These are phyloP conservation scores for Penicillium robsamsonii DNA, from an alignment of 495 filamentous ascomycete genomes.

Conservation along the genomic window DNA sequence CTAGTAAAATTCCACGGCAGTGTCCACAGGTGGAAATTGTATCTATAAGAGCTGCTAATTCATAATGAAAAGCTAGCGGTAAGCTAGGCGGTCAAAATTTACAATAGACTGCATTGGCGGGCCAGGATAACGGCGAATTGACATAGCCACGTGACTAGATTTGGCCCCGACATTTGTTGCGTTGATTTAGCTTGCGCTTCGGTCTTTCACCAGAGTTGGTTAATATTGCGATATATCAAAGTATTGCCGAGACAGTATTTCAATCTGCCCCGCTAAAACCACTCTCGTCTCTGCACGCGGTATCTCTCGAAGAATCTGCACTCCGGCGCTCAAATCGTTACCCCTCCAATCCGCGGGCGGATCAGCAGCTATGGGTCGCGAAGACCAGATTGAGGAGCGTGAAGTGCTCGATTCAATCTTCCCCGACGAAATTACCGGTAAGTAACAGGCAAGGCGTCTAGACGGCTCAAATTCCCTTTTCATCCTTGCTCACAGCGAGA, in stretches of 20 bases:
- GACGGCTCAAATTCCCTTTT: background rate
- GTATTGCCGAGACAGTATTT: background rate
- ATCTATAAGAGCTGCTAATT: too few species aligned
- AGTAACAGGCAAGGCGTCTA: background rate
- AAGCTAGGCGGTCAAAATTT: too few species aligned
- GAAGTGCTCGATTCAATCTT: conserved; percentile 98
- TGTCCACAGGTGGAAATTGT: too few species aligned
- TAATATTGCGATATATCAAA: conserved; percentile 1
- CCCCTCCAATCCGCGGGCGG: conserved; percentile 39
- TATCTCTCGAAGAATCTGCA: conserved; percentile 1
- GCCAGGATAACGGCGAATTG: background rate
- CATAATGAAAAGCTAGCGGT: too few species aligned
- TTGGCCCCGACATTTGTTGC: background rate
- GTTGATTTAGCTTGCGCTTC: conserved; percentile 13
- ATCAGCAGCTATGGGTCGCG: conserved; percentile 71
- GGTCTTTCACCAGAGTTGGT: conserved; percentile 4
- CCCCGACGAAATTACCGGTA: conserved; percentile 93
- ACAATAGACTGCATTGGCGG: too few species aligned
- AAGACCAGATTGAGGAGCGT: conserved; percentile 93
- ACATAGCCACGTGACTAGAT: background rate
- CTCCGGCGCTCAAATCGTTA: conserved; percentile 13
- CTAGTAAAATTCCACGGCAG: too few species aligned
- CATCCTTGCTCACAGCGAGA: conserved; percentile 12
- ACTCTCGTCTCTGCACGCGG: background rate
- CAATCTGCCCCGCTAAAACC: background rate